Evolutionary conservation across 1,284 basidiomycete species (phyloP).

Genomic region (Sporisorium iseilematis-ciliati): DNA sequence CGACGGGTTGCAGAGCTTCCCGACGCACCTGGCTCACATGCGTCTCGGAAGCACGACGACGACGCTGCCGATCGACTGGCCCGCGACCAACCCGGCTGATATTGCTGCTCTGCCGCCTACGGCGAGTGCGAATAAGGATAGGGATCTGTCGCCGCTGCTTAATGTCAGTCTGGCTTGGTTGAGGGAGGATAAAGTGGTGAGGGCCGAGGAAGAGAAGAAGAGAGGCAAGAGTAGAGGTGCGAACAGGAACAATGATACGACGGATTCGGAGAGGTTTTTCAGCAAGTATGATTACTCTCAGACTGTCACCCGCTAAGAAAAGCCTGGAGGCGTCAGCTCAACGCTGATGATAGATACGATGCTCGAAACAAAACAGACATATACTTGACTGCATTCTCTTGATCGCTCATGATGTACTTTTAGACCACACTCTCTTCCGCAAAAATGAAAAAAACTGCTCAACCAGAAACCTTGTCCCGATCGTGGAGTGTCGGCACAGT

Average conservation of each 20-base stretch:
- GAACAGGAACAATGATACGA: slow-evolving; percentile 44
- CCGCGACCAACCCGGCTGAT: slow-evolving; percentile 44
- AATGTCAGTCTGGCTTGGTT: slow-evolving; percentile 65
- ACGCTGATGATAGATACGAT: slow-evolving; percentile 14
- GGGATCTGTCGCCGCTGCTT: slow-evolving; percentile 52
- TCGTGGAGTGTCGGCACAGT: too few relatives aligned
- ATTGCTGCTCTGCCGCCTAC: slow-evolving; percentile 32
- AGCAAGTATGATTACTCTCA: slow-evolving; percentile 66
- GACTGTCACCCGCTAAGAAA: slow-evolving; percentile 37
- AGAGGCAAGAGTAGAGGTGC: slow-evolving; percentile 58
- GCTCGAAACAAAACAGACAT: background rate
- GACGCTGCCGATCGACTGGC: slow-evolving; percentile 58
- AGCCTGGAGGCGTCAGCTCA: background rate
- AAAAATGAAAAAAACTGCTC: slow-evolving; percentile 6
- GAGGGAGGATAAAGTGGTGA: slow-evolving; percentile 60
- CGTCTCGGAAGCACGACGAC: slow-evolving; percentile 62
- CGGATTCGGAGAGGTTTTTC: slow-evolving; percentile 66
- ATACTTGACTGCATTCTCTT: background rate
- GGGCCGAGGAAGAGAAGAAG: slow-evolving; percentile 52
- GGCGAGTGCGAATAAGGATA: slow-evolving; percentile 19
- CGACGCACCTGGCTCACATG: slow-evolving; percentile 67
- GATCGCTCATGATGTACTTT: background rate
- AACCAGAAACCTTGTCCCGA: slow-evolving; percentile 5
- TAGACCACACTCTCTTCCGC: background rate
- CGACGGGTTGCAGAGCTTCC: slow-evolving; percentile 67